phyloP scores from a whole-genome alignment of 2,329 filamentous ascomycete species.

The Ramichloridium luteum region DNA sequence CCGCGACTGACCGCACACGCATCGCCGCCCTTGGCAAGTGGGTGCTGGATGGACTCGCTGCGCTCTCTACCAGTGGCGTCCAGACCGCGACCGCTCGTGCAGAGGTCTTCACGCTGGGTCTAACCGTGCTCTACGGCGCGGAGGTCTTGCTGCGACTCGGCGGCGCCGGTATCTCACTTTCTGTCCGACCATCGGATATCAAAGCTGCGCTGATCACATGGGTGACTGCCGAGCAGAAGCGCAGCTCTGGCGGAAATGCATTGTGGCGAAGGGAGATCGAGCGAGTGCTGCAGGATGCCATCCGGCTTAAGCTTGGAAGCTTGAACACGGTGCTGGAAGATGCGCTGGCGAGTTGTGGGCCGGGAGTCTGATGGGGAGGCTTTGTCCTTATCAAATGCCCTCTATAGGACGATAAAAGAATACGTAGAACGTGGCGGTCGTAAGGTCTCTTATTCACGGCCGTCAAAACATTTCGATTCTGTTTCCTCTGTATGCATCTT shows the following conservation, averaged over 20 bases:
- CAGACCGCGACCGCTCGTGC: slow-evolving; percentile 45
- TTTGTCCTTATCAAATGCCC: too few relatives aligned
- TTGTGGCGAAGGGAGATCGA: slow-evolving; percentile 28
- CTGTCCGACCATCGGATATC: slow-evolving; percentile 15
- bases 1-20: slow-evolving; percentile 2
- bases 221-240: slow-evolving; percentile 12
- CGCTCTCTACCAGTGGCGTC: slow-evolving; percentile 25
- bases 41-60: slow-evolving; percentile 38
- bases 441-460: too few relatives aligned
- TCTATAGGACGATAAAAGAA: too few relatives aligned
- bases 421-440: too few relatives aligned
- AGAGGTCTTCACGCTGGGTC: slow-evolving; percentile 51
- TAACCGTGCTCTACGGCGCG: slow-evolving; percentile 32
- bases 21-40: slow-evolving; percentile 29
- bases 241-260: slow-evolving; percentile 23
- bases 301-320: slow-evolving; percentile 9
- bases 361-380: too few relatives aligned
- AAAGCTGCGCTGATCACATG: slow-evolving; percentile 20
- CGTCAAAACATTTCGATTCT: too few relatives aligned
- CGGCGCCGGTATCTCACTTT: slow-evolving; percentile 9
- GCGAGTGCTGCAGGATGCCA: slow-evolving; percentile 19
- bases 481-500: too few relatives aligned
- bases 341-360: neutral
- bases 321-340: slow-evolving; percentile 1
- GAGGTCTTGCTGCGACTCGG: slow-evolving; percentile 27